Base-by-base conservation (phyloP, 2,329 filamentous ascomycete species). In the Exophiala viscosa region DNA sequence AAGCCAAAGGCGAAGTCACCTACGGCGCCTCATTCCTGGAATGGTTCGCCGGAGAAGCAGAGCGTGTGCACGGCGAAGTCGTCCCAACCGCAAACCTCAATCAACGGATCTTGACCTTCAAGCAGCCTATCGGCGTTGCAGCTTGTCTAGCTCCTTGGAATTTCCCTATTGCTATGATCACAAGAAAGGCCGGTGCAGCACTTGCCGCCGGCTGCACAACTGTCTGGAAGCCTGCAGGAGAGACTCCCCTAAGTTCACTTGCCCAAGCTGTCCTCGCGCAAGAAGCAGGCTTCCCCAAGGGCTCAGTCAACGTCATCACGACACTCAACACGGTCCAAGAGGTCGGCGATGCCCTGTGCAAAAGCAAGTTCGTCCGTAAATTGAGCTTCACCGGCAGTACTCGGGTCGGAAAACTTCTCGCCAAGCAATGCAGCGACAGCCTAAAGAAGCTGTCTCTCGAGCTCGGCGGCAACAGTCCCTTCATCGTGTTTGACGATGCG, bases 91-190 rank as follows among this genome's bases (percentile, higher is more conserved):
- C 80, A 5, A 75, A 86, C 1, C 76, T 86, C 0, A 84, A 83
- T 3, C 91, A 92, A 70, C 79, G 89, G 48, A 82, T 93, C 14
- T 81, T 85, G 61, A 93, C 88, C 0, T 73, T 89, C 66, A 90
- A 88, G 72, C 87, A 95, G 70, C 89, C 90, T 0, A 82, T 95
- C 13, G 90, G 89, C 48, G 89, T 95, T 11, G 88, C 86, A 64
- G 89, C 86, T 2, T 74, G 93, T 45, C 89, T 95, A 58, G 90
- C 88, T 8, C 90, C 90, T 69, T 93, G 89, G 90, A 95, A 95
- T 72, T 95, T 95, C 65, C 86, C 86, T 10, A 82, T 85, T 2
- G 85, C 85, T 45, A 89, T 89, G 86, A 82, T 88, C 59, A 61
- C 67, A 31, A 59, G 68, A 8, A 70, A 70, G 43, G 63, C 64